Percentiles rank a stretch among this genome's conserved stretches.
Evolutionary conservation across 2,329 filamentous ascomycete species (phyloP).

Genomic region (Arthrobotrys pseudoclavata): DNA sequence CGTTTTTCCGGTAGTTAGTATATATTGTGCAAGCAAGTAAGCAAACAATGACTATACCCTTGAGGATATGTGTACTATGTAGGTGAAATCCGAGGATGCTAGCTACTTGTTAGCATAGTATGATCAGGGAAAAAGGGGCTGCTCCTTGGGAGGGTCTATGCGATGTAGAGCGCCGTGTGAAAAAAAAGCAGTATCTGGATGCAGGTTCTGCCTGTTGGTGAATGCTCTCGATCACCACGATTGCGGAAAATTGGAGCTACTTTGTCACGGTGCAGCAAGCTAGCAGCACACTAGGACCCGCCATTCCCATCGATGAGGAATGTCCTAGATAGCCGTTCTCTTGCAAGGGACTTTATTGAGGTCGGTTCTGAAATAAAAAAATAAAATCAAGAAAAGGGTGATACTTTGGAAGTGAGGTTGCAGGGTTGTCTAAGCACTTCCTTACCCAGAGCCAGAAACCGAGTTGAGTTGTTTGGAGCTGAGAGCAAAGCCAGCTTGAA

Average conservation of each 20-base stretch:
- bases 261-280: constrained; percentile 23
- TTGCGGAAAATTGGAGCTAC: constrained; percentile 32
- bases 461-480: constrained; percentile 25
- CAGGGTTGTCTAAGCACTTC: too few species aligned
- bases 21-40: background rate
- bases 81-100: constrained; percentile 12
- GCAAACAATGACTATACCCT: background rate
- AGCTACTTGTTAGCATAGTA: constrained; percentile 4
- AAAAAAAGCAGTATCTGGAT: constrained; percentile 53
- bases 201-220: constrained; percentile 23
- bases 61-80: background rate
- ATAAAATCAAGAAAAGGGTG: background rate
- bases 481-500: constrained; percentile 22
- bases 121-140: constrained; percentile 33
- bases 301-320: constrained; percentile 44
- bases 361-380: background rate
- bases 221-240: constrained; percentile 32
- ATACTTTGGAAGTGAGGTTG: background rate
- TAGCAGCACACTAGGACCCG: constrained; percentile 21
- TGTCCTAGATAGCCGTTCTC: constrained; percentile 23
- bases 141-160: constrained; percentile 34
- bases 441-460: too few species aligned
- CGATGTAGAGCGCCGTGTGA: constrained; percentile 38
- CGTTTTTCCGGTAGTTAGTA: background rate
- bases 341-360: constrained; percentile 1